These are phyloP conservation scores for Botrytis aclada DNA, from an alignment of 2,329 filamentous ascomycete species.

Conservation along the genomic window DNA sequence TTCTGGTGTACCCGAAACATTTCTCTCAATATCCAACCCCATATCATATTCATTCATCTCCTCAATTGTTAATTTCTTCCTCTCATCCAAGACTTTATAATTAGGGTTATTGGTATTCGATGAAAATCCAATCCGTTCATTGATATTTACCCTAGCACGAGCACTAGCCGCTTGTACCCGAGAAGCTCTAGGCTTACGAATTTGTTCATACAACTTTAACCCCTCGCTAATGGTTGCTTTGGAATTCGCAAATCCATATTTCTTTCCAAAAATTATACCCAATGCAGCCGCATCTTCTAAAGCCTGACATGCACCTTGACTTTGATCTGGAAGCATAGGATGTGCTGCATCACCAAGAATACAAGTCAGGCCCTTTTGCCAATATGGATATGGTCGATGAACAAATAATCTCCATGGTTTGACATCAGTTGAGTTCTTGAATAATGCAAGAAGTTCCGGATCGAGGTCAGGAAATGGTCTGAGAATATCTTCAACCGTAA, in stretches of 20 bases:
- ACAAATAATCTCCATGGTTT: conserved; percentile 38
- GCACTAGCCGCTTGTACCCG: conserved; percentile 55
- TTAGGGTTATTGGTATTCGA: conserved; percentile 40
- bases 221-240: conserved; percentile 41
- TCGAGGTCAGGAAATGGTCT: conserved; percentile 60
- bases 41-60: conserved; percentile 66
- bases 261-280: conserved; percentile 36
- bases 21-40: conserved; percentile 50
- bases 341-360: conserved; percentile 65
- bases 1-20: not conserved
- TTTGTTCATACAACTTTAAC: conserved; percentile 44
- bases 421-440: conserved; percentile 34
- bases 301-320: conserved; percentile 55
- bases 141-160: conserved; percentile 57
- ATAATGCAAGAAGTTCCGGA: conserved; percentile 28
- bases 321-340: conserved; percentile 67
- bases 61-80: conserved; percentile 60
- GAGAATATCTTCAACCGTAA: conserved; percentile 55
- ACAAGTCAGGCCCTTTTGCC: conserved; percentile 49
- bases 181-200: conserved; percentile 52
- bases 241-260: conserved; percentile 16
- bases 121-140: conserved; percentile 47
- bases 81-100: conserved; percentile 59
- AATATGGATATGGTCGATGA: conserved; percentile 58
- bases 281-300: conserved; percentile 41